Base-by-base conservation (phyloP, 768 basidiomycete species). In the Amylocystis lapponica region DNA sequence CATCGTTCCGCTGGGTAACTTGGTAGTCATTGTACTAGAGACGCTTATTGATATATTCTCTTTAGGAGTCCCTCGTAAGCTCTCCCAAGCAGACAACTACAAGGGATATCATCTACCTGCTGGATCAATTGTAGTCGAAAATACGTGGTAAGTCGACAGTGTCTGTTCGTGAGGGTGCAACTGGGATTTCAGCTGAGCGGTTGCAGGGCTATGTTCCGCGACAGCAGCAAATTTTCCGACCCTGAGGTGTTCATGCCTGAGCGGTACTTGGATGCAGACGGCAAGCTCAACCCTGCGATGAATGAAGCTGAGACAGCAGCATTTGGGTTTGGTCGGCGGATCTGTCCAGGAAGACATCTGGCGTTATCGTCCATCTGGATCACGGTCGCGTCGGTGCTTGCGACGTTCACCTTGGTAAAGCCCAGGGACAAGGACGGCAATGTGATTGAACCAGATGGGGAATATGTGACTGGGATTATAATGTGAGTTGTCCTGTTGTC, bases 141-240 rank as follows among this genome's bases (percentile, higher is more conserved):
- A 43, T 17, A 14, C 21, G 6, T 46, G 45, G 45, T 41, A 23
- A 14, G 39, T 30, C 39, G 4, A n/a, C 32, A 11, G 25, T 6
- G 38, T 41, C 38, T 39, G 34, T 4, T n/a, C n/a, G 17, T 19
- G 10, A 14, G 2, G 27, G 17, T 16, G 4, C 29, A 16, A 6
- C 13, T 17, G 9, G 37, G 12, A 5, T 30, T 19, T 19, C 27
- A 9, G 13, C 31, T 23, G 16, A 13, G 12, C 16, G 6, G 1
- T 6, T 20, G n/a, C 41, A 68, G 67, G 67, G 58, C 67, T 7
- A 69, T 69, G 27, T 42, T 69, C 20, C 66, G 67, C 23, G 66
- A 71, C 46, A 59, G 60, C 17, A 48, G 54, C 19, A 57, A 55
- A 25, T 71, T 69, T 41, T 46, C 47, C 5, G 61, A 59, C 21